A percentile compares a stretch with the other conserved stretches of the same genome.
These are phyloP conservation scores for Phytophthora pseudosyringae DNA, from an alignment of 352 stramenopile species.

Conservation along the genomic window DNA sequence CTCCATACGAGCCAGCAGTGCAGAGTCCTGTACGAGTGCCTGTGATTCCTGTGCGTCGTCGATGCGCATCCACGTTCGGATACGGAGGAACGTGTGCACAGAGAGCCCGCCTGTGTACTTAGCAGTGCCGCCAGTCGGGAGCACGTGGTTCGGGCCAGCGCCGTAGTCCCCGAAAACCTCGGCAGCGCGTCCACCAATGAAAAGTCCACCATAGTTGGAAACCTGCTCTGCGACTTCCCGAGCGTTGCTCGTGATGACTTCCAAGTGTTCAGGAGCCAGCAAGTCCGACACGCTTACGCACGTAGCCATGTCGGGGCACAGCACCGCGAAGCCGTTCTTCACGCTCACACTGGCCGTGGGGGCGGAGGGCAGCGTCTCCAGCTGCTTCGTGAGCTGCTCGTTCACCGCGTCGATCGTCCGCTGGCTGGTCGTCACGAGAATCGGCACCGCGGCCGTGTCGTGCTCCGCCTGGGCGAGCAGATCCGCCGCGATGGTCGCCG, in stretches of 20 bases:
- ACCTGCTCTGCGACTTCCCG: constrained; percentile 84
- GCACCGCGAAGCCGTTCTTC: constrained; percentile 80
- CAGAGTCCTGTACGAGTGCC: constrained; percentile 93
- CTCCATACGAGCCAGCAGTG: constrained; percentile 93
- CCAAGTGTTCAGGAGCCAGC: constrained; percentile 88
- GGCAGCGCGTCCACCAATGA: constrained; percentile 94
- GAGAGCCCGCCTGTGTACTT: constrained; percentile 98
- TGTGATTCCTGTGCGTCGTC: constrained; percentile 88
- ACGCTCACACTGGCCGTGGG: constrained; percentile 71
- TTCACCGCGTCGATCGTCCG: constrained; percentile 93
- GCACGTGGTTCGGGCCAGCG: constrained; percentile 98
- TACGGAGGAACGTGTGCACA: constrained; percentile 98
- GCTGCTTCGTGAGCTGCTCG: constrained; percentile 72
- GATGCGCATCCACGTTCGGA: constrained; percentile 98
- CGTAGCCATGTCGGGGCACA: constrained; percentile 71
- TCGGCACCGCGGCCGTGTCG: constrained; percentile 96
- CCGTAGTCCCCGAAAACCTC: constrained; percentile 98
- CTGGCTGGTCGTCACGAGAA: constrained; percentile 93
- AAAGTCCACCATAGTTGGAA: constrained; percentile 91
- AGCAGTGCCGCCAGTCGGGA: constrained; percentile 97
- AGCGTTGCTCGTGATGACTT: constrained; percentile 92
- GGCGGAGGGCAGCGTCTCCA: constrained; percentile 74
- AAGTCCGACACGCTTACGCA: constrained; percentile 89
- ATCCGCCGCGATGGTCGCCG: constrained; percentile 76
- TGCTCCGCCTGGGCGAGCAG: constrained; percentile 94